Percentiles rank a stretch among this genome's conserved stretches.
Conservation (phyloP, 139 green algal genomes). For the Zygnema circumcarinatum region DNA sequence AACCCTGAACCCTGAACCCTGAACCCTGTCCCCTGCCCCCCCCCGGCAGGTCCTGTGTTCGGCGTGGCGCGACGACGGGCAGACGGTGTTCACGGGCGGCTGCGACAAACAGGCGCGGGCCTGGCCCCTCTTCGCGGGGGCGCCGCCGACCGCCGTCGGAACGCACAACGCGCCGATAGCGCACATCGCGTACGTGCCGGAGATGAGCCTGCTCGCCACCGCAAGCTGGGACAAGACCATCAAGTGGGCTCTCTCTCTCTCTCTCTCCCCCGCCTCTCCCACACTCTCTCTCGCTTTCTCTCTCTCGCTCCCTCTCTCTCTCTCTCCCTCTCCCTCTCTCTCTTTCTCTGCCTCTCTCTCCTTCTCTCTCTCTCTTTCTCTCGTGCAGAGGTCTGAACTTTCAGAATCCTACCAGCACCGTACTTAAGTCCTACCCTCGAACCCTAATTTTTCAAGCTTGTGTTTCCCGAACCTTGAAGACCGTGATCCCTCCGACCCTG, state of each 20-base stretch:
- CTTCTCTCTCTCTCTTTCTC: background rate
- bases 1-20: too few relatives aligned
- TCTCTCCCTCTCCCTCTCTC: background rate
- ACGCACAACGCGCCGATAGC: conserved; percentile 86
- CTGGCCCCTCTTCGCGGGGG: conserved; percentile 90
- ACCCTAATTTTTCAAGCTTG: too few relatives aligned
- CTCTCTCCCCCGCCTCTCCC: background rate
- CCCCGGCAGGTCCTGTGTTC: conserved; percentile 80
- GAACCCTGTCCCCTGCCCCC: background rate
- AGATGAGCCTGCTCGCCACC: conserved; percentile 84
- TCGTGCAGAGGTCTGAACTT: too few relatives aligned
- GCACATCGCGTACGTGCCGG: conserved; percentile 72
- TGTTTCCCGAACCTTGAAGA: too few relatives aligned
- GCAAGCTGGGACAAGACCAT: conserved; percentile 82
- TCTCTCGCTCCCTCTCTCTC: conserved; percentile 10
- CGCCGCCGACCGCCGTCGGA: conserved; percentile 77
- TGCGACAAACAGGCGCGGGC: conserved; percentile 93
- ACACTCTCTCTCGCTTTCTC: conserved; percentile 8
- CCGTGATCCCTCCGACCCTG: too few relatives aligned
- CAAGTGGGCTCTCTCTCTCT: conserved; percentile 49
- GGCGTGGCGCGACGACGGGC: conserved; percentile 86
- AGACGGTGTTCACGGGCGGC: conserved; percentile 77
- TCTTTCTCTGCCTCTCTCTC: background rate
- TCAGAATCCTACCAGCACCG: too few relatives aligned
- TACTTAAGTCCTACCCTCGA: too few relatives aligned